These are phyloP conservation scores for Mortierella polycephala DNA, from an alignment of 371 early-diverging fungal genomes.

Conservation along the genomic window DNA sequence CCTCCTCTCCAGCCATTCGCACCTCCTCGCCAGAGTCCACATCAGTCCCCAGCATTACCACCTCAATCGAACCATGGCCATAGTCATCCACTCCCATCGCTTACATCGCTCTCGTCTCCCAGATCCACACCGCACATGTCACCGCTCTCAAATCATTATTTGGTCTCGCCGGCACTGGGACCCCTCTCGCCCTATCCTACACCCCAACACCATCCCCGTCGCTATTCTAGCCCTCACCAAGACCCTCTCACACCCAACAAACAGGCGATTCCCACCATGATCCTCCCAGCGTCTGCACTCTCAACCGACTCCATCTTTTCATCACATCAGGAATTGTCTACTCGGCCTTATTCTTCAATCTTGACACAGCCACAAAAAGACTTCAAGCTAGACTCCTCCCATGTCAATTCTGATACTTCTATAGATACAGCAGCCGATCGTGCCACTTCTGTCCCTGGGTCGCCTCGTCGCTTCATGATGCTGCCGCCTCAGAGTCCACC, in stretches of 20 bases:
- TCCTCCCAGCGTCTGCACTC: slow-evolving; percentile 44
- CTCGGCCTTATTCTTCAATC: slow-evolving; percentile 29
- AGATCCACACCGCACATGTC: slow-evolving; percentile 50
- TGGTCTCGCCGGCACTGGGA: slow-evolving; percentile 26
- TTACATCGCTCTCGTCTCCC: slow-evolving; percentile 21
- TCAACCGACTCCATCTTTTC: slow-evolving; percentile 19
- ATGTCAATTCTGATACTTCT: neutral
- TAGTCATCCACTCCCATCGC: slow-evolving; percentile 20
- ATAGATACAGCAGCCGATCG: slow-evolving; percentile 3
- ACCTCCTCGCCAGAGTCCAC: slow-evolving; percentile 20
- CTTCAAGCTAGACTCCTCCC: slow-evolving; percentile 2
- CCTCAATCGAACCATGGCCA: slow-evolving; percentile 26
- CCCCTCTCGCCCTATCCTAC: slow-evolving; percentile 52
- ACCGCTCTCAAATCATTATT: slow-evolving; percentile 25
- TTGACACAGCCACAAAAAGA: slow-evolving; percentile 7
- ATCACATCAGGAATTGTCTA: slow-evolving; percentile 20
- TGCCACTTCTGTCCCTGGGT: slow-evolving; percentile 20
- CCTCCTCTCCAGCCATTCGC: slow-evolving; percentile 46
- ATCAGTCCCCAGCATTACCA: slow-evolving; percentile 42
- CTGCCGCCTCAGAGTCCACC: slow-evolving; percentile 38
- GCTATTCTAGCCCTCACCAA: slow-evolving; percentile 39
- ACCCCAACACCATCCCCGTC: slow-evolving; percentile 49
- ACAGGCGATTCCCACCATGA: slow-evolving; percentile 37
- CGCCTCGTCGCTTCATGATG: slow-evolving; percentile 38
- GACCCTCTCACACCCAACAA: slow-evolving; percentile 15